These are phyloP conservation scores for Dactylellina leptospora DNA, from an alignment of 2,329 filamentous ascomycete species.

Conservation along the genomic window DNA sequence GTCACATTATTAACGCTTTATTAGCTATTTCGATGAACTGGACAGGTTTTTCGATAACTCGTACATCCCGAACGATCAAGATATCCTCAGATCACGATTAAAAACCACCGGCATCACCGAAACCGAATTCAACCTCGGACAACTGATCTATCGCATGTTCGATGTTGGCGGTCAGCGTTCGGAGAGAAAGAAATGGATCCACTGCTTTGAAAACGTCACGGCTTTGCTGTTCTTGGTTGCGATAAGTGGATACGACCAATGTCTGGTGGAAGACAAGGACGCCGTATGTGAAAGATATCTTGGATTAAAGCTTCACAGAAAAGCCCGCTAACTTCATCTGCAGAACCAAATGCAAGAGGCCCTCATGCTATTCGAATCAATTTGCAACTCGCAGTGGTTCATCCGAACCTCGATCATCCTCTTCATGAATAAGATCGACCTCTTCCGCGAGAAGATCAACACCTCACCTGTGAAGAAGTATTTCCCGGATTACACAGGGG, in stretches of 20 bases:
- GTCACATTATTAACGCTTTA: slow-evolving; percentile 4
- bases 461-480: slow-evolving; percentile 76
- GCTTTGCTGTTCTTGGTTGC: slow-evolving; percentile 92
- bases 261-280: slow-evolving; percentile 93
- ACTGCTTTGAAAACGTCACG: slow-evolving; percentile 94
- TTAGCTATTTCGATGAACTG: slow-evolving; percentile 82
- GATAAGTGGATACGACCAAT: slow-evolving; percentile 96
- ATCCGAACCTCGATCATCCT: slow-evolving; percentile 81
- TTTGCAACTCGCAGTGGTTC: slow-evolving; percentile 88
- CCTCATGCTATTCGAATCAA: slow-evolving; percentile 84
- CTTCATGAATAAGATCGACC: slow-evolving; percentile 87
- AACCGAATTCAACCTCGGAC: slow-evolving; percentile 88
- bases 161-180: slow-evolving; percentile 92
- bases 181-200: slow-evolving; percentile 97
- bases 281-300: slow-evolving; percentile 70
- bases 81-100: slow-evolving; percentile 87
- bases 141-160: slow-evolving; percentile 96
- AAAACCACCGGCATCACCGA: slow-evolving; percentile 96
- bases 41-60: slow-evolving; percentile 77
- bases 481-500: slow-evolving; percentile 81
- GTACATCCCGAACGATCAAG: slow-evolving; percentile 91
- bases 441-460: slow-evolving; percentile 78
- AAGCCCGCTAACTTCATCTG: slow-evolving; percentile 7
- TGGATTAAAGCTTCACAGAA: neutral
- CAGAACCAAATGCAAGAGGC: slow-evolving; percentile 93